Base-by-base conservation (phyloP, 768 basidiomycete genomes). In the Mycena sanguinolenta region DNA sequence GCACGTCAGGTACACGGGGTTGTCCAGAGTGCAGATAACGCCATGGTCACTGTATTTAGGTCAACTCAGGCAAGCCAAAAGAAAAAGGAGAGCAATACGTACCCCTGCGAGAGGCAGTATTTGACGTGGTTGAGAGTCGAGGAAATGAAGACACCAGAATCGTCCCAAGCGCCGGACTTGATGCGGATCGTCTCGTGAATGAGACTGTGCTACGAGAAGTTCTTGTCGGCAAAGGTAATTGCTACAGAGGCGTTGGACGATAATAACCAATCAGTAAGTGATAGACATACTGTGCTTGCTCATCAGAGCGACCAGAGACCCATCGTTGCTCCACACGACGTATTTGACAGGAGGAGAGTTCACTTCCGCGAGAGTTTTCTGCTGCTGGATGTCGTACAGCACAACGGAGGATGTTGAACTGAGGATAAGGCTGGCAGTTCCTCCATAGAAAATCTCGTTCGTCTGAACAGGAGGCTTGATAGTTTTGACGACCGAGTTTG, bases 121-220 rank as follows among this genome's bases (percentile, higher is more conserved):
- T 99, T 99, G 88, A 99, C 94, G 80, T 99, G 98, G 79, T 99
- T 99, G 53, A 99, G 87, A 1, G 98, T 99, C 28, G 98, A 97
- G 81, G 99, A 99, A 63, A 99, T 89, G 82, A 99, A 95, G 39
- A 99, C 95, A 66, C 98, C 98, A 13, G 92, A 86, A 77, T 99
- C 98, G 77, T 99, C 98, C 98, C 98, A 99, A 59, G 97, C 97
- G 63, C 96, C 98, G 49, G 97, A 98, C 82, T 99, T 99, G 86
- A 99, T 99, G 36, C 98, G 91, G 78, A 99, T 99, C 5, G 98
- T 99, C 82, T 99, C 98, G 79, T 99, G 98, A 60, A 99, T 93
- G 60, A 98, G 83, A 72, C 95, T 96, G 73, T 91, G 93, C 73
- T 96, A 92, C 21, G 91, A 88, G 79, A 99, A 95, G 75, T 86